Evolutionary conservation across 495 filamentous ascomycete genomes (phyloP).

Genomic region (Annulohypoxylon nitens): DNA sequence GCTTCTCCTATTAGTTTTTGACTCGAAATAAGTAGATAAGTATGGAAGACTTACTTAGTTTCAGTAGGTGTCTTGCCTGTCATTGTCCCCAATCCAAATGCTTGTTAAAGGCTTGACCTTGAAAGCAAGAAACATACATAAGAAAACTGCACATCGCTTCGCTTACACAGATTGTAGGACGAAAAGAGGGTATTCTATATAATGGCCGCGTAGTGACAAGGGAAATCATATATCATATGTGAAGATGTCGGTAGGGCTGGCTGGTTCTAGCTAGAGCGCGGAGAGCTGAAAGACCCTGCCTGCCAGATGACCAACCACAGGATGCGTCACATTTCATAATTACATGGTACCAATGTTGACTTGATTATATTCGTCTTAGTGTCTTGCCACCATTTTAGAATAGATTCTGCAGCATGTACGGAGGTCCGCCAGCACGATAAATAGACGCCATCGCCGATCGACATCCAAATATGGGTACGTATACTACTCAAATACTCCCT

Average conservation of each 20-base stretch:
- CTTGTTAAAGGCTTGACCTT: background rate
- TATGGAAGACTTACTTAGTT: background rate
- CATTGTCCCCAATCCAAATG: background rate
- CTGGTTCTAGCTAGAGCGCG: background rate
- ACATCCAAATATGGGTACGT: background rate
- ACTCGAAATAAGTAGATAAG: background rate
- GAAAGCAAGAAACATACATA: background rate
- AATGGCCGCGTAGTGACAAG: background rate
- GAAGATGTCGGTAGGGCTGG: background rate
- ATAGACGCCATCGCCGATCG: background rate
- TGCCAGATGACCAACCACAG: background rate
- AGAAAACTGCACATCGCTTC: background rate
- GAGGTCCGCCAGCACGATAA: background rate
- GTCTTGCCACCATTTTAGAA: background rate
- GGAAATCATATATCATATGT: background rate
- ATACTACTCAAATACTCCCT: background rate
- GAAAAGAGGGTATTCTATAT: background rate
- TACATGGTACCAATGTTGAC: background rate
- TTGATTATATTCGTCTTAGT: background rate
- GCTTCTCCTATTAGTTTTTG: background rate
- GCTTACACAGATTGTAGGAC: background rate
- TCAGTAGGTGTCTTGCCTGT: background rate
- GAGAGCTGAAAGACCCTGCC: background rate
- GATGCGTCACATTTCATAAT: background rate
- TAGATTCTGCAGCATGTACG: background rate